These are phyloP conservation scores for Phytopythium kandeliae DNA, from an alignment of 352 stramenopile species.

Conservation along the genomic window DNA sequence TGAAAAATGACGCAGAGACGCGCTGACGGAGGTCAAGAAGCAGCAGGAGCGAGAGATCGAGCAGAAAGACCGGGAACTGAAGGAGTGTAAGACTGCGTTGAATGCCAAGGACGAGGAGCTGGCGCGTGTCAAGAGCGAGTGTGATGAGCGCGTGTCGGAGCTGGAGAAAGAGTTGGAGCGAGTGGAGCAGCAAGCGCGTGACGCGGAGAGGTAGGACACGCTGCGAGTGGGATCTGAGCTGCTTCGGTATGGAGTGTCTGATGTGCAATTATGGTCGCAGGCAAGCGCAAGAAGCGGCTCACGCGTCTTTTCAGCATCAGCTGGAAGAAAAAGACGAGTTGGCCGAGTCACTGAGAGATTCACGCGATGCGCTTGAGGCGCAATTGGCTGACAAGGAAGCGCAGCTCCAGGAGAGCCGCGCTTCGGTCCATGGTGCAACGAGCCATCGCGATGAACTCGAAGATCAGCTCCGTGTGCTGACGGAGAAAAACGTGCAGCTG, in stretches of 20 bases:
- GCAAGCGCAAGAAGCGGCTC: slow-evolving; percentile 21
- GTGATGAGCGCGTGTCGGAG: slow-evolving; percentile 29
- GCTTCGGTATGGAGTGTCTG: background rate
- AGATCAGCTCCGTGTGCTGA: slow-evolving; percentile 20
- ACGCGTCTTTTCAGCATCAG: slow-evolving; percentile 20
- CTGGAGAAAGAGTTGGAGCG: slow-evolving; percentile 28
- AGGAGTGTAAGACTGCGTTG: slow-evolving; percentile 25
- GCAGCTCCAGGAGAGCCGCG: slow-evolving; percentile 17
- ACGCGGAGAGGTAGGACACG: slow-evolving; percentile 14
- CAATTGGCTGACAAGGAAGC: slow-evolving; percentile 27
- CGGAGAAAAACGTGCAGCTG: slow-evolving; percentile 13
- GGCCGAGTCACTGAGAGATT: slow-evolving; percentile 10
- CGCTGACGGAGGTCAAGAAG: slow-evolving; percentile 58
- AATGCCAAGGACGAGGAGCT: slow-evolving; percentile 35
- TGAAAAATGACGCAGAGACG: slow-evolving; percentile 25
- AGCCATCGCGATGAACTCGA: slow-evolving; percentile 9
- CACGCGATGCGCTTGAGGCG: slow-evolving; percentile 19
- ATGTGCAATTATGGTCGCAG: background rate
- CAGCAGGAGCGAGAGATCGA: slow-evolving; percentile 65
- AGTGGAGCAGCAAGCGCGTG: slow-evolving; percentile 23
- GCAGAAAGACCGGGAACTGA: slow-evolving; percentile 52
- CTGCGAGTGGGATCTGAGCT: background rate
- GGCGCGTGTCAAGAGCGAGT: slow-evolving; percentile 22
- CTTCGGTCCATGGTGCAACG: background rate
- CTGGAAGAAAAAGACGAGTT: slow-evolving; percentile 28